Percentiles rank a stretch among this genome's conserved stretches.
Conservation (phyloP, 2,329 filamentous ascomycete genomes). For the Colletotrichum sansevieriae region DNA sequence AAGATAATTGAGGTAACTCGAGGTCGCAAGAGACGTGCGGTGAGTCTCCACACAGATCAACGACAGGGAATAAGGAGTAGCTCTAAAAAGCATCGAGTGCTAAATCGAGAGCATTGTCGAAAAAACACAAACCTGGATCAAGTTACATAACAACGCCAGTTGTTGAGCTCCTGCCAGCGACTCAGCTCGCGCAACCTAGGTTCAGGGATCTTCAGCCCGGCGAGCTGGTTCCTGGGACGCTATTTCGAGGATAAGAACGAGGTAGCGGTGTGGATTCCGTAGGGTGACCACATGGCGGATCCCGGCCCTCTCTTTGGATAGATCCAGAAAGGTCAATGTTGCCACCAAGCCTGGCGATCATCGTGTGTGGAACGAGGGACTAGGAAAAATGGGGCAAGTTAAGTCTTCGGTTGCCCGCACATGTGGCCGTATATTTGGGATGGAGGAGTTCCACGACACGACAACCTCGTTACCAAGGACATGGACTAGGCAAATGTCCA, state of each 20-base stretch:
- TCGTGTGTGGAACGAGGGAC: slow-evolving; percentile 10
- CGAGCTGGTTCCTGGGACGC: slow-evolving; percentile 19
- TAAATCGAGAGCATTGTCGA: no score
- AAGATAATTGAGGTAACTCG: neutral
- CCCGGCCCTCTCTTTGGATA: slow-evolving; percentile 32
- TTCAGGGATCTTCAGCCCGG: slow-evolving; percentile 23
- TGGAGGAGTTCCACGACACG: slow-evolving; percentile 3
- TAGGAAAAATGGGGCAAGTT: neutral
- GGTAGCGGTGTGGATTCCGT: slow-evolving; percentile 18
- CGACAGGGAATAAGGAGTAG: neutral
- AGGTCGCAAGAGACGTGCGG: neutral
- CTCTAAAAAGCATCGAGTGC: neutral
- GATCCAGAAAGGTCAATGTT: slow-evolving; percentile 27
- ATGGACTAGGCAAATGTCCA: neutral
- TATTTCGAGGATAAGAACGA: neutral
- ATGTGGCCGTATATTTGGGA: slow-evolving; percentile 29
- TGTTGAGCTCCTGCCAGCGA: neutral
- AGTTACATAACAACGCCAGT: neutral
- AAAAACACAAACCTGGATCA: neutral
- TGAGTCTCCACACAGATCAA: neutral
- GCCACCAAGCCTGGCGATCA: slow-evolving; percentile 15
- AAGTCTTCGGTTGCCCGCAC: slow-evolving; percentile 3
- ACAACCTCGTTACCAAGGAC: neutral
- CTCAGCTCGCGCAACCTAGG: slow-evolving; percentile 2
- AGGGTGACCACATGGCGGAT: slow-evolving; percentile 35